Conservation (phyloP, 2,329 filamentous ascomycete species). For the Aplosporella prunicola region DNA sequence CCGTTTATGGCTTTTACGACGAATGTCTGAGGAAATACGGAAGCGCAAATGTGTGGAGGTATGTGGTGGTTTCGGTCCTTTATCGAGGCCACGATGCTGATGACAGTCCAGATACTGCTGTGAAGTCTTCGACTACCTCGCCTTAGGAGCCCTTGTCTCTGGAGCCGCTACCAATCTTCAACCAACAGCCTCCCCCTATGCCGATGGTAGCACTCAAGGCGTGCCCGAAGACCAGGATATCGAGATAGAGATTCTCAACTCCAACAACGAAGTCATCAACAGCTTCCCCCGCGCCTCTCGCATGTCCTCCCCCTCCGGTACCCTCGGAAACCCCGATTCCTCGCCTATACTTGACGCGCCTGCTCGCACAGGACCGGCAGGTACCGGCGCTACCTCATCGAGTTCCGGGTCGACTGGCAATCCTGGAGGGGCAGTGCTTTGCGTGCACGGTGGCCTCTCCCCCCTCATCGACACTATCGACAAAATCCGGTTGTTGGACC, state of each 20-base stretch:
- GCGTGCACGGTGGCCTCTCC: constrained; percentile 87
- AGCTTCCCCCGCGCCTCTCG: constrained; percentile 48
- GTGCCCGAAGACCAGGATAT: constrained; percentile 52
- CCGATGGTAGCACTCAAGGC: constrained; percentile 42
- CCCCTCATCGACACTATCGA: constrained; percentile 89
- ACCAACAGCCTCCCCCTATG: constrained; percentile 49
- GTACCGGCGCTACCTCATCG: constrained; percentile 66
- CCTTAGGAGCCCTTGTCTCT: constrained; percentile 80
- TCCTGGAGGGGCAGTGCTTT: constrained; percentile 76
- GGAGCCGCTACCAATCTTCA: constrained; percentile 61
- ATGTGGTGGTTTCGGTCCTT: too few relatives aligned
- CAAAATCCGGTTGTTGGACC: constrained; percentile 87
- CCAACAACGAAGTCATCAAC: constrained; percentile 68
- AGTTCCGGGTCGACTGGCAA: constrained; percentile 49
- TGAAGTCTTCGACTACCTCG: constrained; percentile 95
- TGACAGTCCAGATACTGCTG: constrained; percentile 75
- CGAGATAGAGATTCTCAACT: constrained; percentile 89
- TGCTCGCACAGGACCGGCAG: constrained; percentile 54
- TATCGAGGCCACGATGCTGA: neutral
- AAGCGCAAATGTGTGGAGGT: constrained; percentile 91
- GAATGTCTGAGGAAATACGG: constrained; percentile 95
- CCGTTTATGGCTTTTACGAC: constrained; percentile 96
- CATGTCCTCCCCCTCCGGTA: neutral
- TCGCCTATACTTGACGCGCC: constrained; percentile 28
- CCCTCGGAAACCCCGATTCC: constrained; percentile 19